Conservation (phyloP, 192 early-diverging fungal species). For the Cladochytrium replicatum region DNA sequence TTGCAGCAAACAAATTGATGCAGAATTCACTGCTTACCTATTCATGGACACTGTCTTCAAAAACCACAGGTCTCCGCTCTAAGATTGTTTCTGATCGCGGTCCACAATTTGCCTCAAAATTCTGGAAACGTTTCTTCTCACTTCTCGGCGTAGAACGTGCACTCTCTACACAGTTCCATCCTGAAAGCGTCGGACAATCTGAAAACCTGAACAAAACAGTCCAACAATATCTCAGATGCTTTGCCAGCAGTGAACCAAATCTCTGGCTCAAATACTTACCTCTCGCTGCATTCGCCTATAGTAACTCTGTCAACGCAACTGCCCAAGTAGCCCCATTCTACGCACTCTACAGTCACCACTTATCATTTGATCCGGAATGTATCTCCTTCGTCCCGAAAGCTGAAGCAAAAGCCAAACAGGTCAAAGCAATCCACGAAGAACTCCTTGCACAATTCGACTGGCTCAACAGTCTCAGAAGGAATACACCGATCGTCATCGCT, state of each 20-base stretch:
- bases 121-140: slow-evolving; percentile 17
- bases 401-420: background rate
- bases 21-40: too few species aligned
- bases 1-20: slow-evolving; percentile 1
- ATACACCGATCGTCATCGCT: background rate
- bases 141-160: slow-evolving; percentile 15
- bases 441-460: too few species aligned
- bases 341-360: slow-evolving; percentile 9
- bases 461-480: slow-evolving; percentile 3
- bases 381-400: background rate
- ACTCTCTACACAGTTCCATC: slow-evolving; percentile 26
- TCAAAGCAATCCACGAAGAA: background rate
- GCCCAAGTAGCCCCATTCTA: slow-evolving; percentile 24
- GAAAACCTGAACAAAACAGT: slow-evolving; percentile 21
- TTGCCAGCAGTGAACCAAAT: slow-evolving; percentile 18
- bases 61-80: slow-evolving; percentile 25
- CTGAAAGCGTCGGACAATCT: slow-evolving; percentile 23
- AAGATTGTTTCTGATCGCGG: slow-evolving; percentile 37
- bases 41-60: slow-evolving; percentile 12
- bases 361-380: background rate
- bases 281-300: slow-evolving; percentile 39
- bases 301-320: slow-evolving; percentile 23
- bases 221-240: slow-evolving; percentile 14
- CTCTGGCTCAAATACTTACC: slow-evolving; percentile 36
- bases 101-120: slow-evolving; percentile 28